Evolutionary conservation across 345 rosid genomes (phyloP), one percentile per base, ranked within the genome.

Genomic region (Chamaenerion angustifolium): DNA sequence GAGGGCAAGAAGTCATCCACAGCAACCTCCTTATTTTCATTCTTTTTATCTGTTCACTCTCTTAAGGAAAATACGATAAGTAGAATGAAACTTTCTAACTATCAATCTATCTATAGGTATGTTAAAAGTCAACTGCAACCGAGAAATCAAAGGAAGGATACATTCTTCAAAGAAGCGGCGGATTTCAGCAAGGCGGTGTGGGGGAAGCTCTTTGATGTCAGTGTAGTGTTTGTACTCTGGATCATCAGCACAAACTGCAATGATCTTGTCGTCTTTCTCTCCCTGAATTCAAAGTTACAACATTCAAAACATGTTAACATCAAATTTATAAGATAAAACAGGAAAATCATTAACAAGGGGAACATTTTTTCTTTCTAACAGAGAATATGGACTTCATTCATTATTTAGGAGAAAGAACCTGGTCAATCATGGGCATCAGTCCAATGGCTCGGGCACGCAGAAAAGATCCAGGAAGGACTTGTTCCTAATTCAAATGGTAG

Each of bases 401-500:
- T 12, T 14, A 11, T 10, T 1, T 16, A 14, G n/a, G 48, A 45
- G 16, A 27, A 13, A 16, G 42, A 40, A 65, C 74, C 70, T 61
- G 68, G 46, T 71, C 76, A 66, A 71, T 71, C 76, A 71, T 71
- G 50, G 76, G 76, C 76, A 71, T 71, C 16, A 71, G 63, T 56
- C 76, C 76, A 47, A 71, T 71, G 54, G 71, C 71, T 57, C 63
- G 66, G 47, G 76, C 76, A 55, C 76, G 61, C 31, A 71, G 60
- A 46, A 66, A 71, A 50, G 68, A 66, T 10, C 76, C 76, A 40
- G 76, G 71, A 56, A 71, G 65, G 23, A 66, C 68, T 8, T 71
- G 76, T 66, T 71, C 76, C 76, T 71, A 17, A 31, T 31, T 31
- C 6, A 31, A 31, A 31, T 31, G 37, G 37, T 31, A 31, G 37